Percentiles rank a stretch among this genome's conserved stretches.
Conservation (phyloP, 352 stramenopile species). For the Globisporangium irregulare region DNA sequence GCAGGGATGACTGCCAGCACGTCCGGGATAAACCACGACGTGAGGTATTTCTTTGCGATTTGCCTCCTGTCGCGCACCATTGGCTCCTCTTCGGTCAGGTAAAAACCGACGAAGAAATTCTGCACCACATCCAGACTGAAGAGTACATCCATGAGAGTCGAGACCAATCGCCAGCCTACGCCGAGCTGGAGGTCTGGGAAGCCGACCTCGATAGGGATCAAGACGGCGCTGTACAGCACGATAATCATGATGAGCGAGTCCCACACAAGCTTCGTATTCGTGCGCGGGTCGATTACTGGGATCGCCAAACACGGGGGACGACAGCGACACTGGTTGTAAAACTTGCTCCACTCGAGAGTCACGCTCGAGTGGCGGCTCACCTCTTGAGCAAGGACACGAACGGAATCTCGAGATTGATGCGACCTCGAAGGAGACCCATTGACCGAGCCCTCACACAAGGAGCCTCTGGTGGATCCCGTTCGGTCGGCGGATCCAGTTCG, state of each 20-base stretch:
- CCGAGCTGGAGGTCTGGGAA: constrained; percentile 59
- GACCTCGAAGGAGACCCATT: constrained; percentile 10
- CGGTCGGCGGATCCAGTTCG: constrained; percentile 7
- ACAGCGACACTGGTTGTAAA: constrained; percentile 38
- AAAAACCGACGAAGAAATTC: constrained; percentile 72
- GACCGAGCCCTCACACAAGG: neutral
- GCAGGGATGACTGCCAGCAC: constrained; percentile 45
- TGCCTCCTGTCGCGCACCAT: constrained; percentile 39
- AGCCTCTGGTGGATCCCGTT: constrained; percentile 1
- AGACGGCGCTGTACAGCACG: constrained; percentile 69
- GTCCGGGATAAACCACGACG: constrained; percentile 62
- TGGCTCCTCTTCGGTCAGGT: constrained; percentile 57
- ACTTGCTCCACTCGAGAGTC: constrained; percentile 31
- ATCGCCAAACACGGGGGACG: constrained; percentile 29
- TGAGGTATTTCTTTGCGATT: constrained; percentile 53
- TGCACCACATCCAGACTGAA: constrained; percentile 68
- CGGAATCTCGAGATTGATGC: constrained; percentile 22
- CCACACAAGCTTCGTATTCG: constrained; percentile 56
- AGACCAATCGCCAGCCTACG: constrained; percentile 23
- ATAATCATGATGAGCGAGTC: constrained; percentile 69
- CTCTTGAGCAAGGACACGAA: constrained; percentile 29
- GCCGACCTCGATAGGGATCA: constrained; percentile 67
- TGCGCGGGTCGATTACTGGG: constrained; percentile 53
- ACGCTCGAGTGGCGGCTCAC: constrained; percentile 25
- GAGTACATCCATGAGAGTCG: constrained; percentile 39